These are phyloP conservation scores for Vitis hybrid DNA, from an alignment of 177 flowering plant species.

Conservation along the genomic window DNA sequence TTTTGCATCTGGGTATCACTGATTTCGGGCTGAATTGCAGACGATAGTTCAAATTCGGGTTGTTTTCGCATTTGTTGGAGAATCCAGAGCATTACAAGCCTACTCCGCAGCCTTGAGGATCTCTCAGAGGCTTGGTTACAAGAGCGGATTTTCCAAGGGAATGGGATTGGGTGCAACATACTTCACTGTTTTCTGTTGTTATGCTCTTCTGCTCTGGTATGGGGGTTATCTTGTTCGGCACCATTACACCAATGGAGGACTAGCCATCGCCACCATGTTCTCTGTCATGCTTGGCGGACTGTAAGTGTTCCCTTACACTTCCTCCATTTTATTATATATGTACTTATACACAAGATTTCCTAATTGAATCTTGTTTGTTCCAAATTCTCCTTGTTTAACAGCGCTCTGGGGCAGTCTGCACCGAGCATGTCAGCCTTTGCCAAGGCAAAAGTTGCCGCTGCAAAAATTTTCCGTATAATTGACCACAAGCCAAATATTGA, in stretches of 20 bases:
- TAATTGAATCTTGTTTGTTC: not conserved
- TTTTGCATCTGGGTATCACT: slow-evolving; percentile 26
- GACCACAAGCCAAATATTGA: slow-evolving; percentile 80
- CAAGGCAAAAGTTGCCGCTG: slow-evolving; percentile 91
- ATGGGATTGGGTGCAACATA: slow-evolving; percentile 91
- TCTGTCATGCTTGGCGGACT: slow-evolving; percentile 95
- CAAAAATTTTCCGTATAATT: slow-evolving; percentile 70
- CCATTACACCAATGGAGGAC: slow-evolving; percentile 87
- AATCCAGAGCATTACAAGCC: slow-evolving; percentile 72
- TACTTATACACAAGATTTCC: not conserved
- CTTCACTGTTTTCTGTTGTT: slow-evolving; percentile 93
- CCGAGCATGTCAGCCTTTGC: slow-evolving; percentile 92
- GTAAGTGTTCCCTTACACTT: slow-evolving; percentile 45
- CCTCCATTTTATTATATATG: not conserved
- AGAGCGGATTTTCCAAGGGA: slow-evolving; percentile 83
- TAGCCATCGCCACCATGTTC: slow-evolving; percentile 95
- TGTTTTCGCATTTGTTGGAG: slow-evolving; percentile 85
- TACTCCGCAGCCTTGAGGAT: slow-evolving; percentile 68
- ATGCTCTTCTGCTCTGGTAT: slow-evolving; percentile 95
- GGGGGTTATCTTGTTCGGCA: slow-evolving; percentile 96
- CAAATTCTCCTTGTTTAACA: slow-evolving; percentile 22
- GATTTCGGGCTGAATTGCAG: slow-evolving; percentile 46
- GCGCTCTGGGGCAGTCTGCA: slow-evolving; percentile 84
- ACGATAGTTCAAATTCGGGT: slow-evolving; percentile 86
- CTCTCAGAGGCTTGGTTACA: slow-evolving; percentile 77